Conservation (phyloP, 2,329 filamentous ascomycete species). For the Colletotrichum sp. region DNA sequence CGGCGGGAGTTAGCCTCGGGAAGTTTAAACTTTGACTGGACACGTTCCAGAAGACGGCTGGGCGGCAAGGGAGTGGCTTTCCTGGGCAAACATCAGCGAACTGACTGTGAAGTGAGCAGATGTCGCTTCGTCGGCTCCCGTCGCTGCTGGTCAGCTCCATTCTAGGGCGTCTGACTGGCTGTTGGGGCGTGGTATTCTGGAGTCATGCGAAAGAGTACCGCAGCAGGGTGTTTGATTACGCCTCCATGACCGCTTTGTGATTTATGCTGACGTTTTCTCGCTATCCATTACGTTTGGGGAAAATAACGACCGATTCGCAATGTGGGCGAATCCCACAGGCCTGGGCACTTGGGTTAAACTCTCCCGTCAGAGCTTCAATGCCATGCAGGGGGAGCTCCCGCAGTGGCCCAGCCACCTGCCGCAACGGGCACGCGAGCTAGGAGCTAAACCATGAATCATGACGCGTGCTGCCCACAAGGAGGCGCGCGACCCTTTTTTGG, state of each 20-base stretch:
- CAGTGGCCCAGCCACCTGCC: not conserved
- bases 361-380: not conserved
- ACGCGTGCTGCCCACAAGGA: not conserved
- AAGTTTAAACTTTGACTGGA: not conserved
- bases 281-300: not conserved
- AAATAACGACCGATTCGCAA: not conserved
- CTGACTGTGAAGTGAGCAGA: not conserved
- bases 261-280: not conserved
- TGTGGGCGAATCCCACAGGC: not conserved
- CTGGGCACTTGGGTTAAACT: not conserved
- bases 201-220: not conserved
- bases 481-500: not conserved
- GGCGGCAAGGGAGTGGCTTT: not conserved
- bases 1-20: not conserved
- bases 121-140: not conserved
- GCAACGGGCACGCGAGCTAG: not conserved
- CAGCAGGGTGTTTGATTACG: not conserved
- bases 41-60: not conserved
- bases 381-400: not conserved
- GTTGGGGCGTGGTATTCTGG: not conserved
- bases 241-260: not conserved
- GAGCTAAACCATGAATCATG: not conserved
- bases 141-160: not conserved
- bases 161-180: not conserved
- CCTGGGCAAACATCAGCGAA: not conserved